Evolutionary conservation across 2,329 filamentous ascomycete species (phyloP), one percentile per base, ranked within the genome.

Genomic region (Nigrospora oryzae): DNA sequence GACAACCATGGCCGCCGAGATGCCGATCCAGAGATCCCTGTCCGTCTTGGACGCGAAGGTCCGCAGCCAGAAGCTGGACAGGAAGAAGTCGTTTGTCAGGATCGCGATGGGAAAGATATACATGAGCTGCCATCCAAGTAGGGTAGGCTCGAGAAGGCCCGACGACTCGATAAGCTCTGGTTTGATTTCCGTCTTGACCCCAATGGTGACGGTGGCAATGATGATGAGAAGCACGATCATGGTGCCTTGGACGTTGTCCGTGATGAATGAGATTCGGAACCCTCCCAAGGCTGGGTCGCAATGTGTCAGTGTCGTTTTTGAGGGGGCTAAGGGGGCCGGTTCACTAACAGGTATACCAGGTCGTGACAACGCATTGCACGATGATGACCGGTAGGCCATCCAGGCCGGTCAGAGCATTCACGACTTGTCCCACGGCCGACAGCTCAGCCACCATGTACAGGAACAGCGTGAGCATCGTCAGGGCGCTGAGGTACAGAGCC

Each of bases 381-480:
- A 93, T 87, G 49, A 93, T 76, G 15, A 84, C 78, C 0, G 86
- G 84, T 11, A 93, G 71, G 1, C 82, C 81, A 51, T 90, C 73
- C 35, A 93, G 70, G 2, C 85, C 86, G 0, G 87, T 90, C 53
- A 93, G 65, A 10, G 83, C 75, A 47, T 67, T 83, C 55, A 91
- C 74, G 35, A 91, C 87, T 63, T 91, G 86, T 42, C 89, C 85
- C 28, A 93, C 71, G 12, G 86, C 85, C 10, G 86, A 90, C 37
- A 93, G 73, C 68, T 93, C 87, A 16, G 86, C 80, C 23, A 91
- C 81, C 86, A 93, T 91, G 71, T 91, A 93, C 42, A 93, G 63
- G 62, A 91, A 93, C 55, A 93, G 74, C 1, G 87, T 91, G 41
- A 89, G 81, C 41, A 91, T 71, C 38, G 86, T 89, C 68, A 90